phyloP scores from a whole-genome alignment of 2,329 filamentous ascomycete genomes.

The Aspergillus ustus region DNA sequence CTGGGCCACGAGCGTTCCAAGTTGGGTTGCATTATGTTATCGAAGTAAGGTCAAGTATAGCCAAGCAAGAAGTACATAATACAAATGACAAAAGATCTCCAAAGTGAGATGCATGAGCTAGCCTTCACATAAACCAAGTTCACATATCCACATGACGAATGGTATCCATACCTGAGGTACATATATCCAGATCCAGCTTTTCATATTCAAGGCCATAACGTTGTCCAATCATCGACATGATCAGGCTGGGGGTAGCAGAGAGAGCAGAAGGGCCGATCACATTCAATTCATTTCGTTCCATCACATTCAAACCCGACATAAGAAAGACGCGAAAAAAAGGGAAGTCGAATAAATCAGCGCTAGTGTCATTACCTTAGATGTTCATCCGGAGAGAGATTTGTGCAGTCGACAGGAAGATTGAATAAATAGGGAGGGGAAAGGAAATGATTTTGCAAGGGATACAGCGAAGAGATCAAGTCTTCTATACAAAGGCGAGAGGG shows the following conservation, averaged over 20 bases:
- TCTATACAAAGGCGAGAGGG: constrained; percentile 15
- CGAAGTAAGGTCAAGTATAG: background rate
- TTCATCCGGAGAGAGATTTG: background rate
- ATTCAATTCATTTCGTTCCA: background rate
- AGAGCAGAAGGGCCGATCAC: background rate
- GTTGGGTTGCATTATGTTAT: background rate
- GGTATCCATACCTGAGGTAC: background rate
- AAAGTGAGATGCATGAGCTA: background rate
- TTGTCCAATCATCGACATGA: background rate
- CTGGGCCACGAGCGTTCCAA: background rate
- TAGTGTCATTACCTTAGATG: background rate
- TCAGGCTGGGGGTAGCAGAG: background rate
- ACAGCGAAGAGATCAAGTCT: constrained; percentile 12
- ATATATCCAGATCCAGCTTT: background rate
- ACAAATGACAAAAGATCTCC: background rate
- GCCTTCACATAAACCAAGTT: background rate
- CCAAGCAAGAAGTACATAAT: background rate
- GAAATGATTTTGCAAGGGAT: constrained; percentile 1
- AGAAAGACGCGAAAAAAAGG: background rate
- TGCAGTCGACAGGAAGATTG: background rate
- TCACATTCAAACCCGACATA: background rate
- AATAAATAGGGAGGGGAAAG: background rate
- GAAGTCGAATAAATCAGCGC: background rate
- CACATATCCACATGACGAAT: background rate
- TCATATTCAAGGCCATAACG: background rate